Percentiles rank a stretch among this genome's conserved stretches.
Conservation (phyloP, 176 grass and related monocot genomes). For the Elymus sibiricus region DNA sequence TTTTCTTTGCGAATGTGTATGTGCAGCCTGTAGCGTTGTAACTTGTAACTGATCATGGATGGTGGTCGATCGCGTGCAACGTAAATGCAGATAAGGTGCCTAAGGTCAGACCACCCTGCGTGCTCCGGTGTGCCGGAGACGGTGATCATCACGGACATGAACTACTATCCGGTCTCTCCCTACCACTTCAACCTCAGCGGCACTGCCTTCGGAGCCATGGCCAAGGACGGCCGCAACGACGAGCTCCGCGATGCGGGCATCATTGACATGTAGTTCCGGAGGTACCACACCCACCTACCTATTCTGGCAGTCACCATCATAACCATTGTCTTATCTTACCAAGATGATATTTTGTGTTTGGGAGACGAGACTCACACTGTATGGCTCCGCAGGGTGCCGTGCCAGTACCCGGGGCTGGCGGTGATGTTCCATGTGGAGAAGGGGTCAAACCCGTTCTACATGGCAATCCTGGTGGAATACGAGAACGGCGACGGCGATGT, state of each 20-base stretch:
- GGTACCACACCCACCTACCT: not conserved
- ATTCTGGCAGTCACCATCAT: not conserved
- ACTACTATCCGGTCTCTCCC: too few species aligned
- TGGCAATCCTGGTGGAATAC: conserved; percentile 8
- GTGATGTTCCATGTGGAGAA: conserved; percentile 58
- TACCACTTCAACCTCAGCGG: not conserved
- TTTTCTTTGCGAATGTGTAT: too few species aligned
- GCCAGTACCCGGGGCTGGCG: conserved; percentile 25
- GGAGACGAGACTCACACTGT: too few species aligned
- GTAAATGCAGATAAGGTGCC: not conserved
- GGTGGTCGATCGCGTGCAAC: too few species aligned
- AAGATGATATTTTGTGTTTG: not conserved
- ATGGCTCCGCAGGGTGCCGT: conserved; percentile 9
- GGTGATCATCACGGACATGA: not conserved
- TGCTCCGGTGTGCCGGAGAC: not conserved
- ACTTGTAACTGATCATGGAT: too few species aligned
- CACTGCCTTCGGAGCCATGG: conserved; percentile 19
- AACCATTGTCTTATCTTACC: not conserved
- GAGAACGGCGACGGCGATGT: conserved; percentile 9
- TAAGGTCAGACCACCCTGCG: not conserved
- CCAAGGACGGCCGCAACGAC: conserved; percentile 26
- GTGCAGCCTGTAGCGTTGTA: too few species aligned
- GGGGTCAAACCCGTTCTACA: conserved; percentile 61
- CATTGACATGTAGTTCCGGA: not conserved
- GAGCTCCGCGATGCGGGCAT: not conserved